These are phyloP conservation scores for Glycine latifolia DNA, from an alignment of 306 rosid species.

Conservation along the genomic window DNA sequence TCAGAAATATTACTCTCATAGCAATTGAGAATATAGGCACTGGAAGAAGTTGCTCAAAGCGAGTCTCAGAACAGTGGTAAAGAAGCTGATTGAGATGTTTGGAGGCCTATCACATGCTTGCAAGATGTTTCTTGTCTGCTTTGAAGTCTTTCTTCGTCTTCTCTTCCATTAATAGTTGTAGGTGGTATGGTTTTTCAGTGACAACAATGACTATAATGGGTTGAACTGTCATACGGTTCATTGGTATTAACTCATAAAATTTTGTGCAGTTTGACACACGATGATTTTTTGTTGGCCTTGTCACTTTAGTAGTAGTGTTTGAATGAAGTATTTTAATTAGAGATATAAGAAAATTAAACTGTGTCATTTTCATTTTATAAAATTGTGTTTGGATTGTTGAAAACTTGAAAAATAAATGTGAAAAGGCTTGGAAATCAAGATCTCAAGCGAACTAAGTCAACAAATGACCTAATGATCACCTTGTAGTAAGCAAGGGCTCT, in stretches of 20 bases:
- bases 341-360: background rate
- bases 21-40: slow-evolving; percentile 6
- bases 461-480: no score
- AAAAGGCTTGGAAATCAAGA: no score
- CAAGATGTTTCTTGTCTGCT: background rate
- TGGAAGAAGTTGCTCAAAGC: slow-evolving; percentile 31
- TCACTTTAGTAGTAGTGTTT: background rate
- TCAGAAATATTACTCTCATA: background rate
- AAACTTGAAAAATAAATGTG: background rate
- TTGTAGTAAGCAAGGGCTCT: no score
- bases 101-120: background rate
- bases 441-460: no score
- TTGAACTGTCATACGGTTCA: background rate
- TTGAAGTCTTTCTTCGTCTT: slow-evolving; percentile 9
- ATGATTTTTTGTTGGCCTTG: slow-evolving; percentile 3
- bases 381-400: background rate
- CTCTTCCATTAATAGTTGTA: no score
- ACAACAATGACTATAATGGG: background rate
- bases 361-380: background rate
- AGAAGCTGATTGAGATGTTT: slow-evolving; percentile 40
- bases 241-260: background rate
- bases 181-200: slow-evolving; percentile 12
- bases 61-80: slow-evolving; percentile 15
- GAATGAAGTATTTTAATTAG: background rate
- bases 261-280: background rate